Conservation (phyloP, 106 monocot genomes). For the Phalaenopsis aphrodite region DNA sequence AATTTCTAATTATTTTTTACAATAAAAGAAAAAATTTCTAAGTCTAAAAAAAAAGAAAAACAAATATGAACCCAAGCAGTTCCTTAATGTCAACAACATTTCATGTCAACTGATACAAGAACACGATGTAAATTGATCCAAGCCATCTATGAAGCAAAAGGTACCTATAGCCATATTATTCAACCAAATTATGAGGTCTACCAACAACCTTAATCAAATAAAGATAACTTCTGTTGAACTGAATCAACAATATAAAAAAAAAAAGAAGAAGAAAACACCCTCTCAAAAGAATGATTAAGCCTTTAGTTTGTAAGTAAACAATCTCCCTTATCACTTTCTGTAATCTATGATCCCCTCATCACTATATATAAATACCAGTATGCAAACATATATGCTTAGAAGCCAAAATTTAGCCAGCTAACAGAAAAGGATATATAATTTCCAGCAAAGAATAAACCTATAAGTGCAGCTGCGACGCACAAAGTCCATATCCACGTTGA, state of each 20-base stretch:
- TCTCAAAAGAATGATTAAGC: conserved; percentile 3
- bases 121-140: too few relatives aligned
- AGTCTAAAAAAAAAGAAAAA: too few relatives aligned
- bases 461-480: conserved; percentile 16
- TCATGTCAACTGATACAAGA: too few relatives aligned
- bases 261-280: background rate
- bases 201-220: background rate
- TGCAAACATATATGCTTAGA: conserved; percentile 18
- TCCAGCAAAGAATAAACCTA: conserved; percentile 39
- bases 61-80: too few relatives aligned
- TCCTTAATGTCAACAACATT: too few relatives aligned
- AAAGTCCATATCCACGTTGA: conserved; percentile 52
- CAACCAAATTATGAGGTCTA: background rate
- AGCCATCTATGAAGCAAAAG: too few relatives aligned
- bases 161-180: background rate
- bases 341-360: background rate
- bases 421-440: conserved; percentile 40
- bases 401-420: conserved; percentile 13
- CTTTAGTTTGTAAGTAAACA: background rate
- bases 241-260: background rate
- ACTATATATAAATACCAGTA: background rate
- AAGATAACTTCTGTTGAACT: background rate
- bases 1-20: too few relatives aligned
- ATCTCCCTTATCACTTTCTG: background rate
- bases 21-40: too few relatives aligned